Conservation (phyloP, 225 moss, liverwort and hornwort genomes). For the Antitrichia curtipendula region DNA sequence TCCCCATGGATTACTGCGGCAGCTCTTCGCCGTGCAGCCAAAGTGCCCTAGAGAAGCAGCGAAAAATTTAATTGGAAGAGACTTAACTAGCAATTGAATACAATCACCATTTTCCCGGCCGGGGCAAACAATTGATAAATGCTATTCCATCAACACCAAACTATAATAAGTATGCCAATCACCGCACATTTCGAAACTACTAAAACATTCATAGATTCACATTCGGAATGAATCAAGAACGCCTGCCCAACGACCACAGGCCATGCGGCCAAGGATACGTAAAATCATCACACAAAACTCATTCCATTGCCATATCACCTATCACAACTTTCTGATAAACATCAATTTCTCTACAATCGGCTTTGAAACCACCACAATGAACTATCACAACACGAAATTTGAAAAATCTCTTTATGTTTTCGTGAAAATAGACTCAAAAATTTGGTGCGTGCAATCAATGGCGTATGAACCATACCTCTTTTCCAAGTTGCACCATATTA, state of each 20-base stretch:
- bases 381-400: not conserved
- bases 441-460: not conserved
- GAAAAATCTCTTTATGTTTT: not conserved
- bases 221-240: not conserved
- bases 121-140: not conserved
- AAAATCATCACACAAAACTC: not conserved
- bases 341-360: not conserved
- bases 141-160: not conserved
- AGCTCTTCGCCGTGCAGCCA: slow-evolving; percentile 73
- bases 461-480: slow-evolving; percentile 34
- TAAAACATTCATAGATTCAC: not conserved
- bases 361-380: not conserved
- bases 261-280: not conserved
- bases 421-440: not conserved
- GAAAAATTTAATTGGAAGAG: not conserved
- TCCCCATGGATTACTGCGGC: slow-evolving; percentile 74
- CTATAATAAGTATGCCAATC: not conserved
- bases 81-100: not conserved
- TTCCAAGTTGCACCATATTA: slow-evolving; percentile 95
- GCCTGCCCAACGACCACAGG: not conserved
- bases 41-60: slow-evolving; percentile 51
- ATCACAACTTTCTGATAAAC: not conserved
- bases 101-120: not conserved
- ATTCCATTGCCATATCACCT: not conserved
- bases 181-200: not conserved